Evolutionary conservation across 768 basidiomycete genomes (phyloP).

Genomic region (Podaxis pistillaris): DNA sequence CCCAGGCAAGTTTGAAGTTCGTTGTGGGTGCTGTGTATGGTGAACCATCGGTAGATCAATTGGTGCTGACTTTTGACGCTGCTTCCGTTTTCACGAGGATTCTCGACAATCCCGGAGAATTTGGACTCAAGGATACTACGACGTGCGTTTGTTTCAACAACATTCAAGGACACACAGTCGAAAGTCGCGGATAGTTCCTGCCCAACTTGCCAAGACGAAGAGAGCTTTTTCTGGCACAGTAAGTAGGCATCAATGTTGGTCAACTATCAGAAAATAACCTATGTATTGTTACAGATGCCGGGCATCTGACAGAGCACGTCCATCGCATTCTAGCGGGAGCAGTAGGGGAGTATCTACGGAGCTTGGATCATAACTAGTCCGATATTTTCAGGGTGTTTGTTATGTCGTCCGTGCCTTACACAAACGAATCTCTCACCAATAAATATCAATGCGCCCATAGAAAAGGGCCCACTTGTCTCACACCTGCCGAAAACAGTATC

Average conservation of each 20-base stretch:
- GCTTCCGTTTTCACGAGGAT: conserved; percentile 1
- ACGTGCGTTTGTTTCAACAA: not conserved
- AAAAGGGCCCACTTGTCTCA: no score
- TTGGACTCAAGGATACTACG: not conserved
- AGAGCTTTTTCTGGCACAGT: conserved; percentile 7
- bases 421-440: no score
- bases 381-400: not conserved
- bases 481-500: no score
- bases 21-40: not conserved
- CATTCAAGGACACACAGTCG: no score
- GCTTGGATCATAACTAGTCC: not conserved
- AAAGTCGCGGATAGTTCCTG: not conserved
- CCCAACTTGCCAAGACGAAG: not conserved
- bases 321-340: not conserved
- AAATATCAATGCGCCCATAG: no score
- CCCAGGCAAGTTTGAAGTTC: not conserved
- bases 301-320: conserved; percentile 2
- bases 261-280: not conserved
- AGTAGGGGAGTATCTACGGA: conserved; percentile 3
- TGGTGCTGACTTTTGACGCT: not conserved
- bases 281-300: not conserved
- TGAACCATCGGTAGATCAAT: not conserved
- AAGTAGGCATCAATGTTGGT: not conserved
- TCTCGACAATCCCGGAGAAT: not conserved
- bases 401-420: not conserved